These are phyloP conservation scores for Exophiala xenobiotica DNA, from an alignment of 2,329 filamentous ascomycete genomes.

Conservation along the genomic window DNA sequence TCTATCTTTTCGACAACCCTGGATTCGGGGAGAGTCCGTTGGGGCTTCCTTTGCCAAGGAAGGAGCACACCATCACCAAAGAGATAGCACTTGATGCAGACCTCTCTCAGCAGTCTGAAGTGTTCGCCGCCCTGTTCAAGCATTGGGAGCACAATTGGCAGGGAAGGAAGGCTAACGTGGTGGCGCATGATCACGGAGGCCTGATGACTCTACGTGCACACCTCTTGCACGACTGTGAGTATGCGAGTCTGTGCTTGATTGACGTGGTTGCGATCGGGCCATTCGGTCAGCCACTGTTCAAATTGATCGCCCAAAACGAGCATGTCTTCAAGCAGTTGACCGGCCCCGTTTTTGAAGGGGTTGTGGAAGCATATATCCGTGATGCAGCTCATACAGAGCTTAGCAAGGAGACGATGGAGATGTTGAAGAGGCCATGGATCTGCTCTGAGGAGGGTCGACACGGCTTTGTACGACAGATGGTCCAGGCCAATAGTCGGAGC, in stretches of 20 bases:
- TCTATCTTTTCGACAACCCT: conserved; percentile 49
- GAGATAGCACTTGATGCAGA: conserved; percentile 36
- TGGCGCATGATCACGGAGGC: conserved; percentile 50
- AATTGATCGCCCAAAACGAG: conserved; percentile 39
- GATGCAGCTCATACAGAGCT: conserved; percentile 39
- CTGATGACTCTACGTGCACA: conserved; percentile 42
- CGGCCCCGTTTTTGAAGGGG: conserved; percentile 37
- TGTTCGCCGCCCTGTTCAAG: conserved; percentile 41
- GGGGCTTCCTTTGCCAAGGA: conserved; percentile 23
- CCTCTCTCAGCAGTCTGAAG: conserved; percentile 41
- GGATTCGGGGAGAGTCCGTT: conserved; percentile 45
- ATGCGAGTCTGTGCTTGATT: conserved; percentile 43
- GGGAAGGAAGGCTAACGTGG: conserved; percentile 36
- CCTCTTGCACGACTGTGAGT: conserved; percentile 40
- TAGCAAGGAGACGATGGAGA: conserved; percentile 36
- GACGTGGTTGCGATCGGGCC: conserved; percentile 47
- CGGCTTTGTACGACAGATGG: conserved; percentile 45
- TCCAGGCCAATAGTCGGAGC: conserved; percentile 37
- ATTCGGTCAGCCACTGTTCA: conserved; percentile 47
- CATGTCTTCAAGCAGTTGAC: conserved; percentile 38
- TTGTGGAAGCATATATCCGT: conserved; percentile 43
- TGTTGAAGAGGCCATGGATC: conserved; percentile 41
- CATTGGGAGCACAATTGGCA: conserved; percentile 35
- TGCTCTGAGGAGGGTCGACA: conserved; percentile 31
- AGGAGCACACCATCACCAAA: conserved; percentile 5